These are phyloP conservation scores for Penicillium sp. DNA, from an alignment of 2,329 filamentous ascomycete species.

Conservation along the genomic window DNA sequence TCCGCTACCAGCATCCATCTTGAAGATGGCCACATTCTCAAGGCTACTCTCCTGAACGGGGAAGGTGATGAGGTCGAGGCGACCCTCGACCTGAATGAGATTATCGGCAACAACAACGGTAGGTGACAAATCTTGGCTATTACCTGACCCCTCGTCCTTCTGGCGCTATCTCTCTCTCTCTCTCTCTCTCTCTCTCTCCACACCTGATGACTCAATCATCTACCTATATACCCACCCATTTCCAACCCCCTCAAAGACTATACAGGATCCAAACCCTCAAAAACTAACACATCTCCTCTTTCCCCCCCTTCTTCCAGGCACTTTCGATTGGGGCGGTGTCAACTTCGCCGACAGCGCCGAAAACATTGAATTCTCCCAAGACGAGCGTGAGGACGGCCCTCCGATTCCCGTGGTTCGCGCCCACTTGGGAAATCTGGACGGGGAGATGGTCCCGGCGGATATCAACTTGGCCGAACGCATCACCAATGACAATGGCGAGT, in stretches of 20 bases:
- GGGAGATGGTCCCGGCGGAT: conserved; percentile 40
- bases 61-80: conserved; percentile 43
- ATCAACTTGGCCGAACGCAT: conserved; percentile 54
- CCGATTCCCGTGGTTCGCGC: conserved; percentile 50
- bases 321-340: conserved; percentile 43
- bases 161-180: background rate
- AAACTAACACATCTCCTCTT: too few relatives aligned
- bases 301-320: conserved; percentile 21
- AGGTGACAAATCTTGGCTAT: background rate
- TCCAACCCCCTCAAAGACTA: too few relatives aligned
- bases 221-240: too few relatives aligned
- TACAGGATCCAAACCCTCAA: background rate
- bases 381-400: conserved; percentile 42
- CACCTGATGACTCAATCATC: background rate
- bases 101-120: conserved; percentile 51
- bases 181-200: too few relatives aligned
- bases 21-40: conserved; percentile 48
- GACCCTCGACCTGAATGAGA: conserved; percentile 46
- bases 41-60: conserved; percentile 36
- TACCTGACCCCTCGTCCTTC: background rate
- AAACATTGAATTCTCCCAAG: conserved; percentile 44
- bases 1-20: conserved; percentile 44
- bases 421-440: conserved; percentile 39
- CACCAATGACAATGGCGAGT: conserved; percentile 47
- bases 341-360: conserved; percentile 45